These are phyloP conservation scores for Circinella umbellata DNA, from an alignment of 371 early-diverging fungal species.

Conservation along the genomic window DNA sequence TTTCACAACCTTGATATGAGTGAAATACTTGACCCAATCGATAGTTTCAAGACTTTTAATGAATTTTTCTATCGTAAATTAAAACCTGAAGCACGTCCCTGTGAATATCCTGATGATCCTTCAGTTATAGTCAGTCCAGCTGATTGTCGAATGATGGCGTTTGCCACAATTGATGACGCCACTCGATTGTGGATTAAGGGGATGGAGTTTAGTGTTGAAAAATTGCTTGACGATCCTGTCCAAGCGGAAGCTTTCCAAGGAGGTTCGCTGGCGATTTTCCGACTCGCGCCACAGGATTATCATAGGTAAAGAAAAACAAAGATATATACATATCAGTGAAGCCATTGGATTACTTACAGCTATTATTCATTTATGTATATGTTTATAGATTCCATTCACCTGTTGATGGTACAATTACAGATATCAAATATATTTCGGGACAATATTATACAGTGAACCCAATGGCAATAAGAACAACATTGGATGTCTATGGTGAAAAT, in stretches of 20 bases:
- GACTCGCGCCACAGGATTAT: constrained; percentile 91
- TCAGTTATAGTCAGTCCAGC: constrained; percentile 78
- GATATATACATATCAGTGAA: not conserved
- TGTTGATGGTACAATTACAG: constrained; percentile 71
- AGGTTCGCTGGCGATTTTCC: constrained; percentile 77
- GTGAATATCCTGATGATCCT: constrained; percentile 68
- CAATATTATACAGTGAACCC: constrained; percentile 88
- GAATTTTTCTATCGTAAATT: constrained; percentile 89
- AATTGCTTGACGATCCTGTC: constrained; percentile 60
- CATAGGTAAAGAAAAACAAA: constrained; percentile 57
- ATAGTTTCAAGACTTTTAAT: constrained; percentile 79
- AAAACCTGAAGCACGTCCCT: constrained; percentile 70
- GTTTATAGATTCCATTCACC: constrained; percentile 74
- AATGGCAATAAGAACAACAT: constrained; percentile 79
- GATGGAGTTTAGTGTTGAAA: constrained; percentile 68
- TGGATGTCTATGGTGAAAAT: constrained; percentile 90
- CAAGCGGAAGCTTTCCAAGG: constrained; percentile 62
- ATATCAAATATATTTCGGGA: constrained; percentile 67
- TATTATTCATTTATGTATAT: not conserved
- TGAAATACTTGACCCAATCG: constrained; percentile 70
- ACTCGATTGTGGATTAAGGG: constrained; percentile 90
- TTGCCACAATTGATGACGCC: constrained; percentile 71
- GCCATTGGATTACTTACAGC: not conserved
- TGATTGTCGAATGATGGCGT: constrained; percentile 81
- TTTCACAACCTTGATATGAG: constrained; percentile 73